phyloP scores from a whole-genome alignment of 345 rosid species.

The Moricandia moricandioides region DNA sequence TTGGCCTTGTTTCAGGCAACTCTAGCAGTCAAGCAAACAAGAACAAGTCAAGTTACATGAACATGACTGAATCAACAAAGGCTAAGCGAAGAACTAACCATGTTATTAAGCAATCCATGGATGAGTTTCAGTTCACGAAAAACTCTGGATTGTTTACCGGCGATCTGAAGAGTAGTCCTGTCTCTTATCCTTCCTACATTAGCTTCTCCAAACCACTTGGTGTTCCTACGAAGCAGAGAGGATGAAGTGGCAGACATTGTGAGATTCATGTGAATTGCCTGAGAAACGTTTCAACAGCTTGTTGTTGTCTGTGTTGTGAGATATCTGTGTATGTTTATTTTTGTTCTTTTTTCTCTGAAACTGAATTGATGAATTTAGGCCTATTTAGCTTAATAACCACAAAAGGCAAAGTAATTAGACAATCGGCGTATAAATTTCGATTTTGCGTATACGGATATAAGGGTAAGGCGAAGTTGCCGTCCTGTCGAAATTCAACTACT shows the following conservation, averaged over 20 bases:
- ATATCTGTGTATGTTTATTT: conserved; percentile 32
- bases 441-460: too few relatives aligned
- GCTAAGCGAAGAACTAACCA: conserved; percentile 61
- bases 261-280: conserved; percentile 12
- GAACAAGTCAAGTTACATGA: conserved; percentile 75
- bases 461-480: too few relatives aligned
- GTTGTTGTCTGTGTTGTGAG: conserved; percentile 48
- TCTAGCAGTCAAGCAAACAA: conserved; percentile 36
- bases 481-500: too few relatives aligned
- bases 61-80: conserved; percentile 76
- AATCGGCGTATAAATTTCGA: too few relatives aligned
- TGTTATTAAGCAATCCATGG: conserved; percentile 76
- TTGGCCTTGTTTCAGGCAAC: conserved; percentile 51
- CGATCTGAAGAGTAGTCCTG: conserved; percentile 34
- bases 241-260: conserved; percentile 27
- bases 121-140: conserved; percentile 67
- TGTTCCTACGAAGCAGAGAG: conserved; percentile 29
- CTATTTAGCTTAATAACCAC: too few relatives aligned
- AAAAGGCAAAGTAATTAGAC: too few relatives aligned
- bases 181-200: conserved; percentile 43
- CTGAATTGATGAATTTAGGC: too few relatives aligned
- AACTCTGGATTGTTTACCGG: too few relatives aligned
- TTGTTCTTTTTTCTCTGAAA: not conserved
- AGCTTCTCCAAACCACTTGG: conserved; percentile 23
- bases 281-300: conserved; percentile 48